Conservation (phyloP, 139 green algal species). For the Chlamydomonas applanata region DNA sequence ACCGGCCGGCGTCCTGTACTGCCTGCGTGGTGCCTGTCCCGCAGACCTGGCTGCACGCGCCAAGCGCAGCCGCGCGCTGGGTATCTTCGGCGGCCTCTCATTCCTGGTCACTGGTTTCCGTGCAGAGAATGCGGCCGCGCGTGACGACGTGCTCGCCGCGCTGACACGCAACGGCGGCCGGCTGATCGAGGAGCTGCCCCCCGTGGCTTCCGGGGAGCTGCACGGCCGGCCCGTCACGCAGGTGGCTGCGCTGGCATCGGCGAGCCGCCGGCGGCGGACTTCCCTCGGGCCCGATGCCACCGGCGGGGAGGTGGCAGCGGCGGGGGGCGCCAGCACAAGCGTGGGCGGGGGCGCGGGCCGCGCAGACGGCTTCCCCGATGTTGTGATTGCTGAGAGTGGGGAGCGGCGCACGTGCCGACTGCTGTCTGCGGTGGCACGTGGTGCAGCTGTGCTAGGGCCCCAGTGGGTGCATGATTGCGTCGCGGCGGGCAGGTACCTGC, state of each 20-base stretch:
- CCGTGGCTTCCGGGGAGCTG: neutral
- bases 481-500: neutral
- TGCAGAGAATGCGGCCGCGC: neutral
- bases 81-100: neutral
- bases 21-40: neutral
- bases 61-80: conserved; percentile 12
- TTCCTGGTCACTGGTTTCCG: conserved; percentile 5
- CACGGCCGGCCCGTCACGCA: neutral
- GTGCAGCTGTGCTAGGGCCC: neutral
- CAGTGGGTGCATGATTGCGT: conserved; percentile 6
- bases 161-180: neutral
- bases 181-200: neutral
- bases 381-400: neutral
- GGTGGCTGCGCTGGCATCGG: neutral
- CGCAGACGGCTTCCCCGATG: neutral
- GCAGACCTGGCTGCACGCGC: neutral
- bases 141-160: neutral
- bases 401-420: conserved; percentile 2
- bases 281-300: too few relatives aligned
- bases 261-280: neutral
- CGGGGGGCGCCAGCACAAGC: too few relatives aligned
- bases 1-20: too few relatives aligned
- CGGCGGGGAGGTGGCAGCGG: too few relatives aligned
- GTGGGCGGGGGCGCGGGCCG: too few relatives aligned
- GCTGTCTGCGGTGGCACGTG: conserved; percentile 3